Evolutionary conservation across 805 yeast genomes (phyloP), one percentile per base, ranked within the genome.

Genomic region (Cyberlindnera samutprakarnensis): DNA sequence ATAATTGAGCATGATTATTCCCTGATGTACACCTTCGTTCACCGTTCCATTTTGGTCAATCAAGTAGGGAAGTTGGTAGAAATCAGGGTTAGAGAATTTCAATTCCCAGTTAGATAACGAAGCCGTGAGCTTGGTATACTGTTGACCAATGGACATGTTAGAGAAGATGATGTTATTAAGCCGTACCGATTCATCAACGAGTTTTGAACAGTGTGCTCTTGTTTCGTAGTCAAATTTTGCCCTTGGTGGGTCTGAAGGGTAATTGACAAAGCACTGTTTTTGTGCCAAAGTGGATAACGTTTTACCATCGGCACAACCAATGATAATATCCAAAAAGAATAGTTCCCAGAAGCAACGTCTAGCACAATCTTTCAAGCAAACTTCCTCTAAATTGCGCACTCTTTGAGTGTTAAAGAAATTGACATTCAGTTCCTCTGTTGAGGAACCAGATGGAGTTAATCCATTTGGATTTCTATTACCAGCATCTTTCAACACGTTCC

Each of bases 11-110:
- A 71, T 48, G 34, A 69, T 54, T 8, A 66, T 56, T 2, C 74
- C 61, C 41, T 71, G 75, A 32, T 68, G 73, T 4, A 70, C 66
- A 18, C 76, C 77, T 35, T 71, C 75, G 43, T 71, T 71, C 10
- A 70, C 69, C 6, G 39, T 39, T 2, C 76, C 76, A 39, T 51
- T 51, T 12, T 56, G 43, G 39, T 62, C 58, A 10, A 70, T 57
- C 19, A 71, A 47, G 32, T 59, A 59, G 1, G 74, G 72, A 8
- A 64, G 50, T 32, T 56, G 52, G 38, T 59, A 64, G 14, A 59
- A 39, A 23, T 58, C 64, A 0, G 73, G 73, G 30, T 66, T 59
- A 12, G 59, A 60, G 18, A 70, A 51, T 36, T 59, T 58, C 56
- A 70, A 45, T 38, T 68, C 73, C 74, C 73, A 67, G 38, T 64